Base-by-base conservation (phyloP, 108 stramenopile genomes). In the Aurantiochytrium sp. region DNA sequence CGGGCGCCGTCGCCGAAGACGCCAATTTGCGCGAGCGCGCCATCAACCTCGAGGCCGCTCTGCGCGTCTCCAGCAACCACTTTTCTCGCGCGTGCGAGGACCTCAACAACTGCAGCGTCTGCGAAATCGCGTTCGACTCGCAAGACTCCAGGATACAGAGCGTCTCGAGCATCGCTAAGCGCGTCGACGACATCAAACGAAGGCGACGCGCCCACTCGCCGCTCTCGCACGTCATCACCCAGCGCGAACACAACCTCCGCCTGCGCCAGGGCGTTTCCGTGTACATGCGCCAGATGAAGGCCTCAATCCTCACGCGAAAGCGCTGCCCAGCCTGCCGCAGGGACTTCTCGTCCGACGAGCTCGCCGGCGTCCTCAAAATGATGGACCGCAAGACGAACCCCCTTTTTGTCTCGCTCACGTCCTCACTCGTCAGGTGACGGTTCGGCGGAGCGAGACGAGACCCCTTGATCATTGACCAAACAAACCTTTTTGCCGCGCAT, bases 301-400 rank as follows among this genome's bases (percentile, higher is more conserved):
- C 73, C 6, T 6, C 73, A 6, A 30, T 81, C 45, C 73, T 81
- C 73, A 81, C 73, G 6, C 39, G 45, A n/a, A 41, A 81, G 39
- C 73, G 73, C 45, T 81, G 73, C 4, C 73, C 73, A 12, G 73
- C 73, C 73, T 81, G 73, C 24, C 59, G 59, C 59, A 65, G 59
- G 24, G 59, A 65, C 59, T 65, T 65, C 24, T 17, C 59, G 8
- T 30, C 12, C 2, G 59, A 65, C 34, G 59, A 65, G 19, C 59
- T 65, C 19, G 59, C 59, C 59, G 34, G 2, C 19, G 59, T 65
- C 34, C 59, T 65, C 59, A 65, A 65, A 27, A 65, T 65, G 59
- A 65, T 65, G 59, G 59, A 65, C 59, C 59, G 59, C 59, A 65
- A 65, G 59, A 34, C 59, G 10, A 65, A 65, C 2, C 59, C 59